Percentiles rank a stretch among this genome's conserved stretches.
Evolutionary conservation across 2,329 filamentous ascomycete species (phyloP).

Genomic region (Monilinia polystroma): DNA sequence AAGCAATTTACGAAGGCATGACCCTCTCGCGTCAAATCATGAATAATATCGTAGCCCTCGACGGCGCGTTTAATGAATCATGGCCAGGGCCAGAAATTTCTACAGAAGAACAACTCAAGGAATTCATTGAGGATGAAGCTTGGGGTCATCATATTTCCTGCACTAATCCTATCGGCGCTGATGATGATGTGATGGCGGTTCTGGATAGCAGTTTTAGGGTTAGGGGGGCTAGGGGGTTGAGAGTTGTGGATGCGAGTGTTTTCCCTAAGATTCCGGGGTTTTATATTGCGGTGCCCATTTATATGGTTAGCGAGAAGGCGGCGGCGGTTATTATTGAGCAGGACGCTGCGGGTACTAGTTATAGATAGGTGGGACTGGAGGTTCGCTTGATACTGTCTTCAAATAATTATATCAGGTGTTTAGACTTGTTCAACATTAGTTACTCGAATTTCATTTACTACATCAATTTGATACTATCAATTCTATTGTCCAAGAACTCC

Average conservation of each 20-base stretch:
- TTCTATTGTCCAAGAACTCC: too few relatives aligned
- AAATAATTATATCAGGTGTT: too few relatives aligned
- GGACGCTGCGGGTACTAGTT: conserved; percentile 1
- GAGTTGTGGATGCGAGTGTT: conserved; percentile 59
- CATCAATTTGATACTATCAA: too few relatives aligned
- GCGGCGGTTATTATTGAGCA: conserved; percentile 25
- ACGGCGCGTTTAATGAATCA: conserved; percentile 44
- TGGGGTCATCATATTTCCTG: conserved; percentile 60
- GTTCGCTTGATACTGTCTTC: not conserved
- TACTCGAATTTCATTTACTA: too few relatives aligned
- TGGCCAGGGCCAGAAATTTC: conserved; percentile 45
- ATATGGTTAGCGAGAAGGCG: conserved; percentile 61
- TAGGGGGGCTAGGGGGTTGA: conserved; percentile 43
- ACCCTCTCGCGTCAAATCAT: conserved; percentile 40
- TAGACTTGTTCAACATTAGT: not conserved
- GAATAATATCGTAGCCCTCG: conserved; percentile 43
- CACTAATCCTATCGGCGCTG: conserved; percentile 50
- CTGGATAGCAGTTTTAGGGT: conserved; percentile 43
- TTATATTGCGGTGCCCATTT: conserved; percentile 52
- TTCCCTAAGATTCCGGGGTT: conserved; percentile 54
- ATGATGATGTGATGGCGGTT: conserved; percentile 50
- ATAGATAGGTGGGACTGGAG: not conserved
- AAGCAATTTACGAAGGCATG: conserved; percentile 27
- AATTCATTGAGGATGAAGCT: conserved; percentile 50
- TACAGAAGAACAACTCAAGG: conserved; percentile 42